These are phyloP conservation scores for Takakia lepidozioides DNA, from an alignment of 225 moss, liverwort and hornwort genomes.

Conservation along the genomic window DNA sequence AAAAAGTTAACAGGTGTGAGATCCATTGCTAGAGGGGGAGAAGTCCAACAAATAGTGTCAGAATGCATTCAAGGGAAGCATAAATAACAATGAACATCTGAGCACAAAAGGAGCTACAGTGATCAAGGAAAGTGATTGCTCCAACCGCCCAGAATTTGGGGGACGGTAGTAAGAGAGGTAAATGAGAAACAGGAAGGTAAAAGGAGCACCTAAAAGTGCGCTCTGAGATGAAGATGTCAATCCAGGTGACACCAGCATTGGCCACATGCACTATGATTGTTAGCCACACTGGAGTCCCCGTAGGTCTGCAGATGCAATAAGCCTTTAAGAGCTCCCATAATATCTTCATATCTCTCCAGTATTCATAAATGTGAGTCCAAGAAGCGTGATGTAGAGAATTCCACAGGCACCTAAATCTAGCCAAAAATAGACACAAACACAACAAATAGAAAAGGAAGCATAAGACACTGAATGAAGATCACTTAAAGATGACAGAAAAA, in stretches of 20 bases:
- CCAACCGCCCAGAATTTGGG: not conserved
- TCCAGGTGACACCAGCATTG: constrained; percentile 22
- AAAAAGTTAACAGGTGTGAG: too few relatives aligned
- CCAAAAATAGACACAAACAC: not conserved
- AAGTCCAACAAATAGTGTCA: too few relatives aligned
- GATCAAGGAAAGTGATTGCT: not conserved
- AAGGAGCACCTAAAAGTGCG: constrained; percentile 30
- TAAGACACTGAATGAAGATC: not conserved
- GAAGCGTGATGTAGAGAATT: not conserved
- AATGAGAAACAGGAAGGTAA: not conserved
- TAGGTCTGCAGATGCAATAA: constrained; percentile 16
- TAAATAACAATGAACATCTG: too few relatives aligned
- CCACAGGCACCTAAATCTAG: not conserved
- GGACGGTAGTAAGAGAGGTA: too few relatives aligned
- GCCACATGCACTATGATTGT: constrained; percentile 22
- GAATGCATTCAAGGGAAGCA: too few relatives aligned
- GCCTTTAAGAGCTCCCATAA: too few relatives aligned
- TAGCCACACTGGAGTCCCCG: constrained; percentile 31
- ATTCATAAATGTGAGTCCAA: not conserved
- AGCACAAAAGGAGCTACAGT: not conserved
- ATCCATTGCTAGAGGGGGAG: too few relatives aligned
- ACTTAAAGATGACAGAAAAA: not conserved
- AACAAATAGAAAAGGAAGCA: not conserved
- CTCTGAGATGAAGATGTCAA: constrained; percentile 24
- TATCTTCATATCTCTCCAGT: too few relatives aligned